Evolutionary conservation across 768 basidiomycete species (phyloP).

Genomic region (Boletus sensibilis): DNA sequence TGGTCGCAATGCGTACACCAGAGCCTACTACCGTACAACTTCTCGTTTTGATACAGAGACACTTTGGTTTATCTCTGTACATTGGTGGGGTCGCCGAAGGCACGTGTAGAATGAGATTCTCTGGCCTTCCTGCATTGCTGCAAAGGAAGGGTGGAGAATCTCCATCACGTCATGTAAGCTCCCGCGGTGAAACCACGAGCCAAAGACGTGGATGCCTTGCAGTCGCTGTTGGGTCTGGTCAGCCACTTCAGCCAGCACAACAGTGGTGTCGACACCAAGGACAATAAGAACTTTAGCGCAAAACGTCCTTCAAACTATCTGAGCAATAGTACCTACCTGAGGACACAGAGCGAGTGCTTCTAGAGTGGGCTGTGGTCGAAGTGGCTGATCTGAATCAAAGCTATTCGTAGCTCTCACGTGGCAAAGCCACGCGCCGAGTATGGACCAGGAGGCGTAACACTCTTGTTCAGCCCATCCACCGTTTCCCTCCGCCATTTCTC

Average conservation of each 20-base stretch:
- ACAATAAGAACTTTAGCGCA: background rate
- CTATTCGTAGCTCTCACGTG: constrained; percentile 30
- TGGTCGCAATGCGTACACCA: background rate
- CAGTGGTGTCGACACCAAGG: background rate
- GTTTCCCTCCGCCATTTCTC: constrained; percentile 29
- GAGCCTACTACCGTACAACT: background rate
- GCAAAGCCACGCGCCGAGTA: constrained; percentile 32
- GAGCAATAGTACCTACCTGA: background rate
- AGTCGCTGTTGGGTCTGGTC: background rate
- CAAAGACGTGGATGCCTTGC: constrained; percentile 17
- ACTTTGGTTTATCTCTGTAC: constrained; percentile 4
- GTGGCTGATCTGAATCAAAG: constrained; percentile 23
- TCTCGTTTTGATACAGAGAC: constrained; percentile 2
- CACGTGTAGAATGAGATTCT: constrained; percentile 24
- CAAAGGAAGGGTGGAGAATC: constrained; percentile 30
- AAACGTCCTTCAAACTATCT: background rate
- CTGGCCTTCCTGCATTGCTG: constrained; percentile 18
- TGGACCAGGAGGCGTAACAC: constrained; percentile 31
- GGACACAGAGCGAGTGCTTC: background rate
- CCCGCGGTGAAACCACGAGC: constrained; percentile 20
- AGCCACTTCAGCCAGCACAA: background rate
- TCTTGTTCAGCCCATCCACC: constrained; percentile 35
- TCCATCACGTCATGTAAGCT: constrained; percentile 14
- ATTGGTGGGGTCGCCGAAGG: background rate
- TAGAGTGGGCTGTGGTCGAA: background rate